Percentiles rank a stretch among this genome's conserved stretches.
Conservation (phyloP, 2,329 filamentous ascomycete genomes). For the Calonectria pauciramosa region DNA sequence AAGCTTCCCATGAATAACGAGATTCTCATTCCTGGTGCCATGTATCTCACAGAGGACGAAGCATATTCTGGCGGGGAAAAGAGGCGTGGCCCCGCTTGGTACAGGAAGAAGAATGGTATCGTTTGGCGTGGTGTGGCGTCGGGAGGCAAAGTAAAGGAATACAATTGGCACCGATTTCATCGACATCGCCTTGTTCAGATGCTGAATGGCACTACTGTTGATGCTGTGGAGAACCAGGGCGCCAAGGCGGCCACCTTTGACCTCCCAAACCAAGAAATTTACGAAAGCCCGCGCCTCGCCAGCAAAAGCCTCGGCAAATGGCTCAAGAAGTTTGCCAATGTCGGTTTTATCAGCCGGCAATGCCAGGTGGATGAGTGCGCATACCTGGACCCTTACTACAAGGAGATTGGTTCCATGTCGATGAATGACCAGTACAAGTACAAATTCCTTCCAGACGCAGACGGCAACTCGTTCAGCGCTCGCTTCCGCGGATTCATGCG, state of each 20-base stretch:
- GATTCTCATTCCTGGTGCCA: conserved; percentile 74
- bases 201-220: conserved; percentile 74
- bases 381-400: conserved; percentile 55
- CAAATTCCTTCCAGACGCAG: conserved; percentile 79
- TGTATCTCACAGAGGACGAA: conserved; percentile 72
- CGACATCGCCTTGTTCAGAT: conserved; percentile 79
- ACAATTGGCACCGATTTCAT: conserved; percentile 78
- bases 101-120: conserved; percentile 66
- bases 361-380: conserved; percentile 56
- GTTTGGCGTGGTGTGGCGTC: conserved; percentile 77
- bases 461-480: conserved; percentile 76
- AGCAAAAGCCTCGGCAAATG: conserved; percentile 56
- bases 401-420: conserved; percentile 48
- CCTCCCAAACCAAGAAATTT: conserved; percentile 58
- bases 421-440: conserved; percentile 65
- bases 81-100: conserved; percentile 68
- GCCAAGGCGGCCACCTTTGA: conserved; percentile 62
- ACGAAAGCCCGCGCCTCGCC: conserved; percentile 55
- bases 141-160: conserved; percentile 64
- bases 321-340: conserved; percentile 56
- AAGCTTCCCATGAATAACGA: conserved; percentile 75
- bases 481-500: conserved; percentile 75
- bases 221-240: conserved; percentile 58
- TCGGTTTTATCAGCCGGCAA: conserved; percentile 58
- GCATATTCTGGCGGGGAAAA: conserved; percentile 70